Evolutionary conservation across 2,329 filamentous ascomycete species (phyloP).

Genomic region (Aspergillus pseudoterreus): DNA sequence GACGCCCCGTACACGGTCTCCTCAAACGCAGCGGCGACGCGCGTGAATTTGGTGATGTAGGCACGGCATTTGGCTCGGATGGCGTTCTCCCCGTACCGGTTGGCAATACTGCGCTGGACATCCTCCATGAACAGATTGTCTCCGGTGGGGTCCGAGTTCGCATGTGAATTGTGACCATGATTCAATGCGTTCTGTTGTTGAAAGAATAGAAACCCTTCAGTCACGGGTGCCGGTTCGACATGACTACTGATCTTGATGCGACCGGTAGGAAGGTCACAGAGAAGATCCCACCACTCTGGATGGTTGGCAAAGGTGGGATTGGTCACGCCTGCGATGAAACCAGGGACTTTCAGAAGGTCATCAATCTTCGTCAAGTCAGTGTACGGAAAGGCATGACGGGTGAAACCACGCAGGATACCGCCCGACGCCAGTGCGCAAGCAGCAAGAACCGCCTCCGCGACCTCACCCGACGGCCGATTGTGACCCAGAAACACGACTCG

Average conservation of each 20-base stretch:
- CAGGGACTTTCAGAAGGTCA: slow-evolving; percentile 89
- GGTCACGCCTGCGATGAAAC: slow-evolving; percentile 96
- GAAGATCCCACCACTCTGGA: slow-evolving; percentile 95
- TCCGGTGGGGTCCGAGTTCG: slow-evolving; percentile 67
- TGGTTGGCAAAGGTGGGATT: slow-evolving; percentile 95
- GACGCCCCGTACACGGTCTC: slow-evolving; percentile 93
- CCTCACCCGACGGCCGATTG: slow-evolving; percentile 90
- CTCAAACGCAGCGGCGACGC: slow-evolving; percentile 89
- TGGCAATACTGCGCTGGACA: slow-evolving; percentile 76
- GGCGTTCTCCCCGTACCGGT: slow-evolving; percentile 82
- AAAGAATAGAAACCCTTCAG: slow-evolving; percentile 83
- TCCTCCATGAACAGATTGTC: slow-evolving; percentile 87
- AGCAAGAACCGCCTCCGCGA: slow-evolving; percentile 96
- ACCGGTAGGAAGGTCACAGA: slow-evolving; percentile 88
- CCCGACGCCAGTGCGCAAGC: slow-evolving; percentile 91
- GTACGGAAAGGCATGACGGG: slow-evolving; percentile 93
- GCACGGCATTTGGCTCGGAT: slow-evolving; percentile 90
- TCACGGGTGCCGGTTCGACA: slow-evolving; percentile 75
- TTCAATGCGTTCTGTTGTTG: slow-evolving; percentile 60
- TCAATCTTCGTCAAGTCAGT: slow-evolving; percentile 98
- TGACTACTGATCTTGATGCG: slow-evolving; percentile 90
- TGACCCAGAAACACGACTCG: slow-evolving; percentile 93
- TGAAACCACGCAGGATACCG: slow-evolving; percentile 88
- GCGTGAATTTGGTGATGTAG: slow-evolving; percentile 91
- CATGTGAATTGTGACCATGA: slow-evolving; percentile 21